These are phyloP conservation scores for Collybia mongolica DNA, from an alignment of 768 basidiomycete species.

Conservation along the genomic window DNA sequence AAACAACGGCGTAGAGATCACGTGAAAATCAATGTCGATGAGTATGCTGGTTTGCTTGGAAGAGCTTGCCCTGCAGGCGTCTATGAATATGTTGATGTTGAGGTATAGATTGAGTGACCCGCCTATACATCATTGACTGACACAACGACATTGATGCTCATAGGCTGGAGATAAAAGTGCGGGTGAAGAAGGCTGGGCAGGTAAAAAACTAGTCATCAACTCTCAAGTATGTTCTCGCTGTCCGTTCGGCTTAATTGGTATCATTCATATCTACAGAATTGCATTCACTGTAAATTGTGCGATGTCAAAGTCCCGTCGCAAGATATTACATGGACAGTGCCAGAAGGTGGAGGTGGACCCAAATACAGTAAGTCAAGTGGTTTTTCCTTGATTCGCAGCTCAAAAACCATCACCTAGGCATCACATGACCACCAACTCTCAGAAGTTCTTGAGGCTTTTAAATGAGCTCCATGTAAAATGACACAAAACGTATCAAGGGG, in stretches of 20 bases:
- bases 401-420: neutral
- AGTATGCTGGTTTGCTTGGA: slow-evolving; percentile 87
- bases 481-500: too few species aligned
- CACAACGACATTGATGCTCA: neutral
- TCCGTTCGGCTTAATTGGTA: neutral
- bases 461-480: too few species aligned
- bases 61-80: slow-evolving; percentile 93
- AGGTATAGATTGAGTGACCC: slow-evolving; percentile 24
- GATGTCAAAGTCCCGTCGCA: slow-evolving; percentile 96
- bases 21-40: slow-evolving; percentile 68
- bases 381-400: neutral
- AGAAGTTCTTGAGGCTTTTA: too few species aligned
- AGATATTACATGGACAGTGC: slow-evolving; percentile 96
- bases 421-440: neutral
- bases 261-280: slow-evolving; percentile 54
- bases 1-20: slow-evolving; percentile 54
- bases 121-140: neutral
- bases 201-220: slow-evolving; percentile 93
- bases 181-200: slow-evolving; percentile 59
- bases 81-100: slow-evolving; percentile 91
- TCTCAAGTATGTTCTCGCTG: slow-evolving; percentile 65
- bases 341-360: slow-evolving; percentile 95
- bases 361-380: slow-evolving; percentile 76
- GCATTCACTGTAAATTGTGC: slow-evolving; percentile 93
- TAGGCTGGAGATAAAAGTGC: slow-evolving; percentile 21